Base-by-base conservation (phyloP, 139 green algal species). In the Picochlorum sp. region DNA sequence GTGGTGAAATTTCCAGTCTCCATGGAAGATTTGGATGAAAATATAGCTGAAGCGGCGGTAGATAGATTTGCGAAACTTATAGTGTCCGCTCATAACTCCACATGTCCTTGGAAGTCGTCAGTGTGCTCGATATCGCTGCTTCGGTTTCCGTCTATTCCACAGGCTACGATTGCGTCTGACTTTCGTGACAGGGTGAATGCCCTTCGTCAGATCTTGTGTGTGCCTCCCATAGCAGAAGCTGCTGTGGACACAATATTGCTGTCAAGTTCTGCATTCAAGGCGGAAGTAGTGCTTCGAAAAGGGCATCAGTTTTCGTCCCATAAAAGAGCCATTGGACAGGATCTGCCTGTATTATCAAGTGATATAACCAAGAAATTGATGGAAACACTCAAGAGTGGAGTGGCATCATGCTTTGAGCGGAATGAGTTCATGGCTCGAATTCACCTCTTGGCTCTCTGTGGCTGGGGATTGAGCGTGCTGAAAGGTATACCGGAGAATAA, bases 31-130 rank as follows among this genome's bases (percentile, higher is more conserved):
- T 51, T 41, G 29, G 50, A 50, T 8, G 49, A 70, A 24, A 39
- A 82, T 12, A 16, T 53, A 33, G 63, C 55, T 16, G 47, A 59
- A 25, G 35, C 57, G 16, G 61, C 56, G 2, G 74, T 57, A 13
- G 44, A 52, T 22, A 45, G 31, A 0, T 72, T 71, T 36, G 50
- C 30, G 5, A 20, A 57, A 20, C 60, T 63, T 36, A 59, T 89
- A 39, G 33, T 33, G 20, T 26, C 55, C 33, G 61, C 56, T 7
- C 81, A 89, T 50, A 54, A 56, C 36, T 26, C 32, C 12, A 32
- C 51, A 32, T 89, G 81, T 73, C 70, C 73, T 16, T 89, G 81
- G 81, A 60, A 67, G 5, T 52, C 58, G 24, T 67, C 57, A 9
- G 26, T 51, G 2, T 86, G 72, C 39, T 37, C 65, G 3, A n/a